Percentiles rank a stretch among this genome's conserved stretches.
Evolutionary conservation across 1,284 basidiomycete genomes (phyloP).

Genomic region (Ceratobasidium sp.): DNA sequence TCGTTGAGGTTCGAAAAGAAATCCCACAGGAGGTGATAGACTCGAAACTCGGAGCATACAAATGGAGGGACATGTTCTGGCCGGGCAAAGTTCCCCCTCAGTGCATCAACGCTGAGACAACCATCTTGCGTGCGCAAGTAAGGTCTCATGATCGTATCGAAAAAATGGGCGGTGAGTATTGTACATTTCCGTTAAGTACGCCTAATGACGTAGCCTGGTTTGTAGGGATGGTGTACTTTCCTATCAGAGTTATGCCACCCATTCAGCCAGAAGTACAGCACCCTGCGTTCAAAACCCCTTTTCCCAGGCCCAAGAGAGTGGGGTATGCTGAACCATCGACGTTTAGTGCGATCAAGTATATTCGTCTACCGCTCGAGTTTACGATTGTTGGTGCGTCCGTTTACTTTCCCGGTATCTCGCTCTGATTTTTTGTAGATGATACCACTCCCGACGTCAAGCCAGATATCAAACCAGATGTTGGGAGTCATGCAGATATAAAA

Average conservation of each 20-base stretch:
- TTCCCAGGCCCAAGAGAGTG: constrained; percentile 11
- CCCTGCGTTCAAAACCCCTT: constrained; percentile 4
- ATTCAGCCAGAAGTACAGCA: neutral
- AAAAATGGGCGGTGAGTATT: constrained; percentile 24
- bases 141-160: constrained; percentile 27
- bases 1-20: constrained; percentile 31
- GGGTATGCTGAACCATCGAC: constrained; percentile 1
- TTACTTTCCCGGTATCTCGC: neutral
- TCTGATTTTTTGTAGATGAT: neutral
- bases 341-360: constrained; percentile 19
- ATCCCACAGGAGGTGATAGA: constrained; percentile 26
- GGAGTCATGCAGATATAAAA: neutral
- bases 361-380: constrained; percentile 4
- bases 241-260: neutral
- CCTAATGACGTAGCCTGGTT: neutral
- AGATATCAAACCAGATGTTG: constrained; percentile 3
- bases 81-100: neutral
- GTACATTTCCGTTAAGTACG: neutral
- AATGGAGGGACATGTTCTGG: constrained; percentile 21
- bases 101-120: neutral
- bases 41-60: constrained; percentile 24
- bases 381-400: neutral
- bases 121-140: constrained; percentile 9
- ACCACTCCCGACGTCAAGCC: constrained; percentile 7
- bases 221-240: constrained; percentile 24